Percentiles rank a stretch among this genome's conserved stretches.
Evolutionary conservation across 106 monocot species (phyloP).

Genomic region (Dioscorea zingiberensis): DNA sequence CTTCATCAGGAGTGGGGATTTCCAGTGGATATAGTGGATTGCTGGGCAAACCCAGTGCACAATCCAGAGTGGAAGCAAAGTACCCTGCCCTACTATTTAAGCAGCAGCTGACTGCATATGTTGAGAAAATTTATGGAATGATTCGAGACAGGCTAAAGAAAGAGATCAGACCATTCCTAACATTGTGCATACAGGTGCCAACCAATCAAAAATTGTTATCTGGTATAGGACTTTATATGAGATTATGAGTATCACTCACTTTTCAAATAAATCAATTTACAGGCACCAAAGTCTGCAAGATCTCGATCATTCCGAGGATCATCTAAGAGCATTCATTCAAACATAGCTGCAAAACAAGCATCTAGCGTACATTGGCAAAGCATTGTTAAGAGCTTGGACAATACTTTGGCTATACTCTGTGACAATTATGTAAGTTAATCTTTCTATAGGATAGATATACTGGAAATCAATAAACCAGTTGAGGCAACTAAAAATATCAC

Average conservation of each 20-base stretch:
- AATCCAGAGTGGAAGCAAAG: conserved; percentile 75
- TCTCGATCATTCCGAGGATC: conserved; percentile 55
- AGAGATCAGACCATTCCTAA: conserved; percentile 82
- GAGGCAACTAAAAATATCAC: not conserved
- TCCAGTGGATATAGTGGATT: conserved; percentile 91
- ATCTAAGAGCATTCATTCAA: conserved; percentile 59
- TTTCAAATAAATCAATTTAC: conserved; percentile 1
- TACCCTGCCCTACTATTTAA: conserved; percentile 93
- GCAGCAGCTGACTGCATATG: conserved; percentile 88
- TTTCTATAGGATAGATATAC: not conserved
- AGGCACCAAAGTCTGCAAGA: conserved; percentile 76
- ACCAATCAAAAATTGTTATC: not conserved
- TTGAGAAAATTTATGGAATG: conserved; percentile 95
- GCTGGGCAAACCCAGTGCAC: conserved; percentile 33
- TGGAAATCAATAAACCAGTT: not conserved
- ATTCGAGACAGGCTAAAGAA: conserved; percentile 90
- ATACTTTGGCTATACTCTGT: conserved; percentile 30
- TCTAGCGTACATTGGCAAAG: conserved; percentile 83
- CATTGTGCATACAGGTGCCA: conserved; percentile 83
- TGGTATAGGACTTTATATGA: too few relatives aligned
- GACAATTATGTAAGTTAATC: conserved; percentile 52
- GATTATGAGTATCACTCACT: too few relatives aligned
- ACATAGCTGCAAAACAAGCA: conserved; percentile 68
- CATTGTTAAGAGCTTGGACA: conserved; percentile 77
- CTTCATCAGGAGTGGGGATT: conserved; percentile 53